Evolutionary conservation across 139 green algal species (phyloP), one percentile per base, ranked within the genome.

Genomic region (Haematococcus lacustris): DNA sequence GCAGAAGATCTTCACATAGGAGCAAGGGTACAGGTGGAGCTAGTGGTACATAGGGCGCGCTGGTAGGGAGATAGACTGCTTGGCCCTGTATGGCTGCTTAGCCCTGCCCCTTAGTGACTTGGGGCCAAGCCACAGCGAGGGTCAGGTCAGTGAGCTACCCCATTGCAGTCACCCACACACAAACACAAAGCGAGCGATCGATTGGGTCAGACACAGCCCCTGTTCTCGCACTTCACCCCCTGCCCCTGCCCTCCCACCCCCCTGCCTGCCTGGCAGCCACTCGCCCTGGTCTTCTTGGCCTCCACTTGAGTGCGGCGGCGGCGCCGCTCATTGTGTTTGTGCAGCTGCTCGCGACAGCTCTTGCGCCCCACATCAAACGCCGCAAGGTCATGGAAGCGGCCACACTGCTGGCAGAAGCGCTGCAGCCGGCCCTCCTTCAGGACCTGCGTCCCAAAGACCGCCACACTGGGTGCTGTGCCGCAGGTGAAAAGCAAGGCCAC

Each of bases 381-480:
- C 0, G 71, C 73, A 34, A 97, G 80, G 34, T 89, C 82, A 62
- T 97, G 93, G 77, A 97, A 97, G 63, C 91, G 84, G 7, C 91
- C 89, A 72, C 91, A 96, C 87, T 96, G 90, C 82, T 96, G 91
- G 81, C 91, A 96, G 85, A 95, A 96, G 62, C 91, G 88, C 80
- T 93, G 86, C 61, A 85, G 76, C 0, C 83, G 66, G n/a, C 82
- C 83, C 38, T 91, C 87, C 73, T 89, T 87, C 65, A 92, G 57
- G 32, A 95, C 82, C 63, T 83, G 73, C 0, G 67, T 51, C 35
- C n/a, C n/a, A n/a, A n/a, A n/a, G n/a, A n/a, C n/a, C n/a, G n/a
- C n/a, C n/a, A n/a, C n/a, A n/a, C n/a, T n/a, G n/a, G n/a, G n/a
- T n/a, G n/a, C n/a, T n/a, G n/a, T n/a, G n/a, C n/a, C n/a, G n/a